Percentiles rank a stretch among this genome's conserved stretches.
Evolutionary conservation across 2,329 filamentous ascomycete species (phyloP).

Genomic region (Penicillium italicum): DNA sequence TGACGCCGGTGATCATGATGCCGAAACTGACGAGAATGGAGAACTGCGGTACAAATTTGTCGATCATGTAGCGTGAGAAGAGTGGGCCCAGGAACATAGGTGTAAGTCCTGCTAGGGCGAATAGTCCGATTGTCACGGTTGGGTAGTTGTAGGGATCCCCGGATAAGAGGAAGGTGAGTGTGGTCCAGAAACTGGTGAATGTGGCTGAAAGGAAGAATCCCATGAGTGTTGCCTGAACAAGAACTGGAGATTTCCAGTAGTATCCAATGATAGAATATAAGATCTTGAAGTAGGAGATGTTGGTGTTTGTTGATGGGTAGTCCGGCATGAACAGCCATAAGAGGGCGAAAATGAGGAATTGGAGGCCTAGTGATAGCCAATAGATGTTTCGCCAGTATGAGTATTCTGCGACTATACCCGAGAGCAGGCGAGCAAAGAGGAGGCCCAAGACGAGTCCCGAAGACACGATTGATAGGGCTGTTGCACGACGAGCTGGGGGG

Average conservation of each 20-base stretch:
- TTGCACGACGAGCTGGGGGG: constrained; percentile 63
- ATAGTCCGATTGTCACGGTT: constrained; percentile 68
- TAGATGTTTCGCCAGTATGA: constrained; percentile 74
- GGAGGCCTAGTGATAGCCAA: constrained; percentile 70
- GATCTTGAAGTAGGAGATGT: constrained; percentile 62
- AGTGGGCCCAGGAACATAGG: constrained; percentile 66
- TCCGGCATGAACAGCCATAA: constrained; percentile 75
- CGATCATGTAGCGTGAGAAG: constrained; percentile 67
- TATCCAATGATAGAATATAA: constrained; percentile 63
- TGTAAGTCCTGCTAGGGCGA: constrained; percentile 71
- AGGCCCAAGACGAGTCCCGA: constrained; percentile 73
- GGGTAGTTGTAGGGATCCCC: constrained; percentile 65
- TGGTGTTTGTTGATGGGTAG: constrained; percentile 70
- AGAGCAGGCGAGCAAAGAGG: constrained; percentile 69
- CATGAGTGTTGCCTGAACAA: constrained; percentile 67
- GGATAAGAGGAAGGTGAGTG: constrained; percentile 73
- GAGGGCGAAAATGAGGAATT: constrained; percentile 62
- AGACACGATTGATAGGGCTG: constrained; percentile 68
- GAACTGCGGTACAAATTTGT: constrained; percentile 65
- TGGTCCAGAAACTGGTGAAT: constrained; percentile 70
- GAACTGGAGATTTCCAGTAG: constrained; percentile 61
- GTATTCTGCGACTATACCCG: constrained; percentile 70
- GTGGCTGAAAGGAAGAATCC: constrained; percentile 59
- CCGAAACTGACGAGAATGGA: constrained; percentile 61
- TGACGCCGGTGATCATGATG: constrained; percentile 59